A percentile compares a stretch with the other conserved stretches of the same genome.
Evolutionary conservation across 2,329 filamentous ascomycete genomes (phyloP).

Genomic region (Raffaelea arxii): DNA sequence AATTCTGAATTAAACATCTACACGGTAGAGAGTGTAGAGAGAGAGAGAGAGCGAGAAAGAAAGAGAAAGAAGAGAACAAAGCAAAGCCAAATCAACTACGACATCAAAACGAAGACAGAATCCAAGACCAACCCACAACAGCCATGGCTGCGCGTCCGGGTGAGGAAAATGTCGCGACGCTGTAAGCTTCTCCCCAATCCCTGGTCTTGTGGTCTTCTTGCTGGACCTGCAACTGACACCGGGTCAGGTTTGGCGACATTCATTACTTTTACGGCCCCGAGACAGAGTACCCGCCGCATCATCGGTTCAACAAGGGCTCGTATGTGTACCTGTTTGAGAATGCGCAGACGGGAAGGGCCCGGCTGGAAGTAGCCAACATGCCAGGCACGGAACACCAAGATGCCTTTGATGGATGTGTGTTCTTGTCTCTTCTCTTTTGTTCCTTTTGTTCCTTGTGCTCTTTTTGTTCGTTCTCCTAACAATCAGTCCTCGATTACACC

Average conservation of each 20-base stretch:
- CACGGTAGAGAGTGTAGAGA: no score
- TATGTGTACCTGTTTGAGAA: slow-evolving; percentile 77
- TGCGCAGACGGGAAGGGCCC: slow-evolving; percentile 53
- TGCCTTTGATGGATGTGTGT: slow-evolving; percentile 66
- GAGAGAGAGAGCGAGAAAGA: no score
- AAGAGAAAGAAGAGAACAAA: background rate
- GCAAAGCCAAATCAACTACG: background rate
- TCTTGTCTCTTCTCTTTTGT: no score
- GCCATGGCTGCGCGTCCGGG: slow-evolving; percentile 34
- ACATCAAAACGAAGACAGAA: background rate
- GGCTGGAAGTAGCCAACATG: slow-evolving; percentile 67
- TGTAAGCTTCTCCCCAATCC: slow-evolving; percentile 23
- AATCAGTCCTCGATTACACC: slow-evolving; percentile 53
- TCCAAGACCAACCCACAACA: background rate
- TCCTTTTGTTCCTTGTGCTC: background rate
- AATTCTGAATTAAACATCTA: no score
- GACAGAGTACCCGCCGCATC: slow-evolving; percentile 57
- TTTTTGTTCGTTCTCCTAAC: background rate
- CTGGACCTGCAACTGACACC: background rate
- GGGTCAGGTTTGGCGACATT: slow-evolving; percentile 59
- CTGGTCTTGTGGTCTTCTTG: slow-evolving; percentile 12
- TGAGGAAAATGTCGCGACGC: slow-evolving; percentile 37
- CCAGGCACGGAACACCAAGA: slow-evolving; percentile 68
- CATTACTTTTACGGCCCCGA: slow-evolving; percentile 72
- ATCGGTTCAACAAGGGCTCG: slow-evolving; percentile 70